Evolutionary conservation across 1,284 basidiomycete genomes (phyloP).

Genomic region (Pascua sp.): DNA sequence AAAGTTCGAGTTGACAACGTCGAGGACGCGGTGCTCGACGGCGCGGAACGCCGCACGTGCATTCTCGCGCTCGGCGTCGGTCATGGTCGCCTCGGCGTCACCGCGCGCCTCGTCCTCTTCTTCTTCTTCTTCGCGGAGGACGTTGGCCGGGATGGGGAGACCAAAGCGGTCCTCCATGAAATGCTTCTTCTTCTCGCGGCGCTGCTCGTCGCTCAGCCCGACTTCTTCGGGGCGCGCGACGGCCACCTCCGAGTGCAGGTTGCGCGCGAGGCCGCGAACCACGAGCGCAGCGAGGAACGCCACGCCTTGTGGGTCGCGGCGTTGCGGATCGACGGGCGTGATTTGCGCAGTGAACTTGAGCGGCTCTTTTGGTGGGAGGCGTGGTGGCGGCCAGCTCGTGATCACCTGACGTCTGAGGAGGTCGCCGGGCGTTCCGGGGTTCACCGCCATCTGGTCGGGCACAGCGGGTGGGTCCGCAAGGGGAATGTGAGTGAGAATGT

Average conservation of each 20-base stretch:
- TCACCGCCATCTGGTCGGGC: slow-evolving; percentile 19
- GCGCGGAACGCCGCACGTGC: slow-evolving; percentile 33
- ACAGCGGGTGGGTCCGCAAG: slow-evolving; percentile 7
- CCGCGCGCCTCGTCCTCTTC: slow-evolving; percentile 30
- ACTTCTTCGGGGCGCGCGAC: slow-evolving; percentile 18
- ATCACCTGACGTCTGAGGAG: slow-evolving; percentile 14
- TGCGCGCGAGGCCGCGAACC: slow-evolving; percentile 43
- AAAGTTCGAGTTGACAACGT: slow-evolving; percentile 36
- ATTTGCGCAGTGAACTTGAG: slow-evolving; percentile 24
- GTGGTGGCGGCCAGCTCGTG: slow-evolving; percentile 27
- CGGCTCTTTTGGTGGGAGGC: slow-evolving; percentile 20
- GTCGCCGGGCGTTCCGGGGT: slow-evolving; percentile 10
- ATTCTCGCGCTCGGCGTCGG: slow-evolving; percentile 29
- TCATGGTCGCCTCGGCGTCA: slow-evolving; percentile 19
- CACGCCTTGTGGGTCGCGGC: slow-evolving; percentile 33
- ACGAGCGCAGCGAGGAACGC: slow-evolving; percentile 42
- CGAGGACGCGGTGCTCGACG: slow-evolving; percentile 32
- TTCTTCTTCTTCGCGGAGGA: slow-evolving; percentile 41
- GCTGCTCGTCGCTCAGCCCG: slow-evolving; percentile 18
- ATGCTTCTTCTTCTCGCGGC: slow-evolving; percentile 34
- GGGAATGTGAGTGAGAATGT: slow-evolving; percentile 44
- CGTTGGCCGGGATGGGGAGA: slow-evolving; percentile 43
- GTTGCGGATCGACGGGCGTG: slow-evolving; percentile 26
- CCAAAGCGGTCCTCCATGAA: slow-evolving; percentile 43
- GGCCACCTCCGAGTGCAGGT: slow-evolving; percentile 32